phyloP scores from a whole-genome alignment of 805 yeast species.

The Metschnikowia amazonensis region DNA sequence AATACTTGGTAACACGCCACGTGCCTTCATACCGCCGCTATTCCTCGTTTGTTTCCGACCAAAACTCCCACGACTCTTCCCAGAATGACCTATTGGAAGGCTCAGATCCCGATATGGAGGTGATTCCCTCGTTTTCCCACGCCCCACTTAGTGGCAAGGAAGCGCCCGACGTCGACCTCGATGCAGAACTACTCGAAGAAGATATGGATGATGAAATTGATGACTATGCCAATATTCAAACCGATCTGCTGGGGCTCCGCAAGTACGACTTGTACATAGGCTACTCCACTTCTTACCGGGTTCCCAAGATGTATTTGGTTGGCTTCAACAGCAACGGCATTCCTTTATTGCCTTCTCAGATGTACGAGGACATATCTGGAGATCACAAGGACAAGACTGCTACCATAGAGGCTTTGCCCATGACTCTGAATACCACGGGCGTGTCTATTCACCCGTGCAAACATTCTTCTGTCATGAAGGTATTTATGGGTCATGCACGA shows the following conservation, averaged over 20 bases:
- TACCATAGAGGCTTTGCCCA: conserved; percentile 91
- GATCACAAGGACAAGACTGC: conserved; percentile 96
- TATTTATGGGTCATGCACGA: conserved; percentile 70
- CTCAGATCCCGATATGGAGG: conserved; percentile 9
- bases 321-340: conserved; percentile 83
- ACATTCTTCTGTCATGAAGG: conserved; percentile 92
- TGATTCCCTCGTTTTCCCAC: background rate
- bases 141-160: background rate
- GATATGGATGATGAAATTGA: conserved; percentile 27
- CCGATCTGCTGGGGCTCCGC: conserved; percentile 42
- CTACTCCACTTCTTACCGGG: conserved; percentile 91
- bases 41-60: conserved; percentile 9
- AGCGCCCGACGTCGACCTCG: conserved; percentile 34
- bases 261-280: conserved; percentile 86
- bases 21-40: conserved; percentile 76
- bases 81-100: background rate
- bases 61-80: conserved; percentile 10
- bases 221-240: conserved; percentile 31
- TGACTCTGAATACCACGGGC: conserved; percentile 65
- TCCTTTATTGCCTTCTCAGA: conserved; percentile 80
- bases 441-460: conserved; percentile 96
- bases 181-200: conserved; percentile 20
- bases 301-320: conserved; percentile 88
- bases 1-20: conserved; percentile 79
- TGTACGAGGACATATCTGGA: conserved; percentile 91